phyloP scores from a whole-genome alignment of 768 basidiomycete genomes.

The Lanmaoa pseudosensibilis region DNA sequence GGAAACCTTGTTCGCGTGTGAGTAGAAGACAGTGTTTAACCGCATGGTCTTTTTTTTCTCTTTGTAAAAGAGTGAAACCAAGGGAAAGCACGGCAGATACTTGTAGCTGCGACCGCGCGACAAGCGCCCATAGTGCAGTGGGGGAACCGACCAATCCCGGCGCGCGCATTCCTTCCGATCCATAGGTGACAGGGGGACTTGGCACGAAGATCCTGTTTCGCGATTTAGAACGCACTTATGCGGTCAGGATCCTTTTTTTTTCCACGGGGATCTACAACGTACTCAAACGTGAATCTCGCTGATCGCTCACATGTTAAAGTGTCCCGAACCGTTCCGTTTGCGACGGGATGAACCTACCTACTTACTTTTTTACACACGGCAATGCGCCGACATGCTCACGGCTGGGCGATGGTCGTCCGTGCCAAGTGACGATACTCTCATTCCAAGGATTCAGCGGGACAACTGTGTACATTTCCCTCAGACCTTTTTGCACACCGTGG shows the following conservation, averaged over 20 bases:
- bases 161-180: background rate
- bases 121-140: background rate
- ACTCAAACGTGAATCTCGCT: conserved; percentile 14
- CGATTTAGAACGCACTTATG: background rate
- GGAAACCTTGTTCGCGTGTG: background rate
- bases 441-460: background rate
- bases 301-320: conserved; percentile 10
- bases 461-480: background rate
- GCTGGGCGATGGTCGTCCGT: background rate
- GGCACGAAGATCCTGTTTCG: conserved; percentile 10
- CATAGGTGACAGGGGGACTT: conserved; percentile 17
- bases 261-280: conserved; percentile 2
- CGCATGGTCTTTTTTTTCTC: background rate
- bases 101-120: background rate
- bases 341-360: background rate
- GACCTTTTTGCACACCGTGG: too few species aligned
- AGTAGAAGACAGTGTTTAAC: background rate
- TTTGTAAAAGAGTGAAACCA: background rate
- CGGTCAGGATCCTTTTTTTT: background rate
- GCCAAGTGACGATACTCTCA: background rate
- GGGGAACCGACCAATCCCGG: too few species aligned
- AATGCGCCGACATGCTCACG: background rate
- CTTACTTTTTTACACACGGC: background rate
- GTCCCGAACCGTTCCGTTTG: background rate
- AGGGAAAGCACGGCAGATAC: background rate